Conservation (phyloP, 306 rosid genomes). For the Glycine latifolia region DNA sequence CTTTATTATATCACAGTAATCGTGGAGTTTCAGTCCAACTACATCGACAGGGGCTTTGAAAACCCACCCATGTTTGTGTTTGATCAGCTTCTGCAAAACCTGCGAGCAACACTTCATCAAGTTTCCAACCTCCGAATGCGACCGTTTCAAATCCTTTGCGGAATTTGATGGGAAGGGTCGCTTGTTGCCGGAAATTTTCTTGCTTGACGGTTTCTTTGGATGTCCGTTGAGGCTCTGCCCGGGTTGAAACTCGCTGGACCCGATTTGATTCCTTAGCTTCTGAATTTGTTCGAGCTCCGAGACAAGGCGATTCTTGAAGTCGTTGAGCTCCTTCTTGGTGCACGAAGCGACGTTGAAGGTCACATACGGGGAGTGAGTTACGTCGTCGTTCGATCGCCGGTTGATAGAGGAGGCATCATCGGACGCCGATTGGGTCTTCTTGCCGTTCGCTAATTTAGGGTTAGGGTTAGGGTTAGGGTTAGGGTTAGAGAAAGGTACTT, state of each 20-base stretch:
- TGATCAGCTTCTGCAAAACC: constrained; percentile 79
- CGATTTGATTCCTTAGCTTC: constrained; percentile 64
- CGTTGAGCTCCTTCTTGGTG: constrained; percentile 73
- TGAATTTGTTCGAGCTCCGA: constrained; percentile 85
- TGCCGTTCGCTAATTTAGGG: constrained; percentile 59
- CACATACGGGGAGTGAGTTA: constrained; percentile 56
- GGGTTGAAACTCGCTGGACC: constrained; percentile 54
- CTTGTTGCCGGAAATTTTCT: constrained; percentile 72
- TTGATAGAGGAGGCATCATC: constrained; percentile 92
- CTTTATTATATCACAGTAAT: constrained; percentile 81
- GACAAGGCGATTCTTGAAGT: constrained; percentile 62
- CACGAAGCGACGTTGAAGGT: constrained; percentile 63
- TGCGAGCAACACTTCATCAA: constrained; percentile 73
- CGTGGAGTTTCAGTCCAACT: constrained; percentile 73
- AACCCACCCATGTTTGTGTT: constrained; percentile 77
- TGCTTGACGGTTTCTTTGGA: constrained; percentile 61
- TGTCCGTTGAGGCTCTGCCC: constrained; percentile 43
- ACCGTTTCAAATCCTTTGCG: constrained; percentile 58
- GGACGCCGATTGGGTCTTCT: constrained; percentile 72
- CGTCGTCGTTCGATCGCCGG: constrained; percentile 55
- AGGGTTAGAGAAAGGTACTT: constrained; percentile 61
- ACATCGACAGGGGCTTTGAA: constrained; percentile 82
- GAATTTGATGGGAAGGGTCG: constrained; percentile 65
- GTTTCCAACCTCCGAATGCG: constrained; percentile 59
- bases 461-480: constrained; percentile 55